These are phyloP conservation scores for Sordariomycetes sp. DNA, from an alignment of 2,329 filamentous ascomycete genomes.

Conservation along the genomic window DNA sequence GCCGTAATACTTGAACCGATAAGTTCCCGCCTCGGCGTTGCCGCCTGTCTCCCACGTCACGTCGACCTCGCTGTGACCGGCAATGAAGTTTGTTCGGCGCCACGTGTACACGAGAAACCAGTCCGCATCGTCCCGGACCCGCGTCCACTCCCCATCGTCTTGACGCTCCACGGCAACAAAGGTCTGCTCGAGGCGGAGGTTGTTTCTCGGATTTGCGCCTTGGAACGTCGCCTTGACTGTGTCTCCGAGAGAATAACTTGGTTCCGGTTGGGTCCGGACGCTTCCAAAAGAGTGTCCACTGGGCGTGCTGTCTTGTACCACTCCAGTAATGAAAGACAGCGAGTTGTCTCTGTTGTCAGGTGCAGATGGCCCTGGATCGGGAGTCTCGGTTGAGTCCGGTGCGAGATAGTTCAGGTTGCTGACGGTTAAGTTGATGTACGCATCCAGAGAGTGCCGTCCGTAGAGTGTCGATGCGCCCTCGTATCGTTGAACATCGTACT, in stretches of 20 bases:
- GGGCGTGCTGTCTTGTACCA: slow-evolving; percentile 63
- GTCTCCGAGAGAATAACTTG: slow-evolving; percentile 50
- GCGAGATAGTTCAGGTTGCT: slow-evolving; percentile 38
- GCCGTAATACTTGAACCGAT: slow-evolving; percentile 76
- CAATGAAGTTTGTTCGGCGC: slow-evolving; percentile 58
- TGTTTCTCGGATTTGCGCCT: slow-evolving; percentile 84
- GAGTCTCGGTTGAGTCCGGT: slow-evolving; percentile 24
- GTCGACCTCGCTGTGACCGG: slow-evolving; percentile 70
- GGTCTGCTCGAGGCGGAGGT: slow-evolving; percentile 68
- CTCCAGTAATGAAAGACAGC: slow-evolving; percentile 70
- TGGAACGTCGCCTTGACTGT: slow-evolving; percentile 63
- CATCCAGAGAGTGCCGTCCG: slow-evolving; percentile 71
- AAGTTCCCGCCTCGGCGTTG: slow-evolving; percentile 52
- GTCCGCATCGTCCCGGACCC: slow-evolving; percentile 64
- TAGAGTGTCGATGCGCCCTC: slow-evolving; percentile 92
- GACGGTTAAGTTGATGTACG: slow-evolving; percentile 82
- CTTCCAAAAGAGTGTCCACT: slow-evolving; percentile 63
- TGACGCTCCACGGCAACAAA: slow-evolving; percentile 57
- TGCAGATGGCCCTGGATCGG: slow-evolving; percentile 50
- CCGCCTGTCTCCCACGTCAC: slow-evolving; percentile 62
- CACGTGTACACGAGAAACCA: slow-evolving; percentile 80
- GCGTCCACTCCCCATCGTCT: slow-evolving; percentile 45
- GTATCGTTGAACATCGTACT: slow-evolving; percentile 79
- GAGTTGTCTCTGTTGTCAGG: slow-evolving; percentile 72
- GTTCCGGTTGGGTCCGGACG: slow-evolving; percentile 43